Evolutionary conservation across 345 rosid genomes (phyloP).

Genomic region (Raphanus raphanistrum): DNA sequence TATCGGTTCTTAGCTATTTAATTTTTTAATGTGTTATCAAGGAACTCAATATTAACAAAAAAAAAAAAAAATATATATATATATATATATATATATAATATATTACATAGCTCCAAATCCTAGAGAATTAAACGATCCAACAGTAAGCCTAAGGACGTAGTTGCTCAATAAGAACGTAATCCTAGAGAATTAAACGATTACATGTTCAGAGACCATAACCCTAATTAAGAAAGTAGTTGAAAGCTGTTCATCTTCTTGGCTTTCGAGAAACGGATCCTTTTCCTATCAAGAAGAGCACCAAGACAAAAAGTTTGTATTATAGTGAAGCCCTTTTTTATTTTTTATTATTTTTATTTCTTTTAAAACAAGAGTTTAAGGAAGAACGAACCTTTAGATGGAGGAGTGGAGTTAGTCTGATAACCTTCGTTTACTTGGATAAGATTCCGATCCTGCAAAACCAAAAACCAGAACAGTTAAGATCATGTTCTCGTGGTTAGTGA

Average conservation of each 20-base stretch:
- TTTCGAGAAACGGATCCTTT: constrained; percentile 11
- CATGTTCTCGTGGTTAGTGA: neutral
- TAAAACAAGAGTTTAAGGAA: constrained; percentile 1
- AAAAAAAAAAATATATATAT: too few relatives aligned
- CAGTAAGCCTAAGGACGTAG: neutral
- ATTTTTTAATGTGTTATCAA: too few relatives aligned
- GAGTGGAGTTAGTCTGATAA: neutral
- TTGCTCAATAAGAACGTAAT: too few relatives aligned
- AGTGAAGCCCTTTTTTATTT: neutral
- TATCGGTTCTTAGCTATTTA: constrained; percentile 12
- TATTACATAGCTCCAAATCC: neutral
- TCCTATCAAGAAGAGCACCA: constrained; percentile 19
- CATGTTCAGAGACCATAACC: neutral
- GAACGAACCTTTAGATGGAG: constrained; percentile 26
- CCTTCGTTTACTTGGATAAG: constrained; percentile 20
- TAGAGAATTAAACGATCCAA: neutral
- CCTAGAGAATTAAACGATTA: neutral
- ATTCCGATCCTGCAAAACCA: constrained; percentile 27
- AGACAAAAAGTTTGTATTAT: neutral
- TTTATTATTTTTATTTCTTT: too few relatives aligned
- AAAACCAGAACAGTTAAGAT: neutral
- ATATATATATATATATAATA: too few relatives aligned
- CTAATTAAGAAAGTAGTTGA: neutral
- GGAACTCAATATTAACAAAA: too few relatives aligned
- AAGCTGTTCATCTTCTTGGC: constrained; percentile 17